Conservation (phyloP, 305 asterid species). For the Euphrasia arctica region DNA sequence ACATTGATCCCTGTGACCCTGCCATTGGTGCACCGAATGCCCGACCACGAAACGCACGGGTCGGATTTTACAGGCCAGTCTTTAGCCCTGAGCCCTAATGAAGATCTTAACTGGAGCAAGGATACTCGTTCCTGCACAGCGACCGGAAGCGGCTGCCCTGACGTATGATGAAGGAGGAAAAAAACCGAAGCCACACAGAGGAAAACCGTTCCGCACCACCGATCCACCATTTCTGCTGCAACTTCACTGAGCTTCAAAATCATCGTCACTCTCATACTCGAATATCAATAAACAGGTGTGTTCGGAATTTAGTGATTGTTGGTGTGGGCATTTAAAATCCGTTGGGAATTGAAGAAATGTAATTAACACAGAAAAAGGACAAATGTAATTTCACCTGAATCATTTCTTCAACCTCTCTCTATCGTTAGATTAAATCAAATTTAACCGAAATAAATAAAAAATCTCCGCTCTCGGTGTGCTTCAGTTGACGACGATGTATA, state of each 20-base stretch:
- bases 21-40: constrained; percentile 65
- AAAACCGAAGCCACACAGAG: constrained; percentile 28
- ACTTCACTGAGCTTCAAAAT: constrained; percentile 42
- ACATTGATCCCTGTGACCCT: constrained; percentile 52
- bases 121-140: constrained; percentile 44
- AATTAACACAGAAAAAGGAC: too few species aligned
- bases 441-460: too few species aligned
- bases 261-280: constrained; percentile 6
- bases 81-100: constrained; percentile 55
- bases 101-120: constrained; percentile 60
- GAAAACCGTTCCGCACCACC: constrained; percentile 34
- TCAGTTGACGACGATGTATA: too few species aligned
- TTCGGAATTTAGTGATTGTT: constrained; percentile 22
- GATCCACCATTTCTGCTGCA: constrained; percentile 52
- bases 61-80: constrained; percentile 73
- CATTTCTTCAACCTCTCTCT: constrained; percentile 26
- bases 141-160: constrained; percentile 38
- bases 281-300: constrained; percentile 1
- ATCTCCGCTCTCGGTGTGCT: too few species aligned
- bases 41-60: constrained; percentile 71
- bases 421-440: too few species aligned
- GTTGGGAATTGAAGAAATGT: too few species aligned
- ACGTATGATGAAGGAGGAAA: constrained; percentile 35
- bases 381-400: constrained; percentile 28
- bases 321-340: constrained; percentile 24